Evolutionary conservation across 768 basidiomycete genomes (phyloP).

Genomic region (Tubosaeta sp.): DNA sequence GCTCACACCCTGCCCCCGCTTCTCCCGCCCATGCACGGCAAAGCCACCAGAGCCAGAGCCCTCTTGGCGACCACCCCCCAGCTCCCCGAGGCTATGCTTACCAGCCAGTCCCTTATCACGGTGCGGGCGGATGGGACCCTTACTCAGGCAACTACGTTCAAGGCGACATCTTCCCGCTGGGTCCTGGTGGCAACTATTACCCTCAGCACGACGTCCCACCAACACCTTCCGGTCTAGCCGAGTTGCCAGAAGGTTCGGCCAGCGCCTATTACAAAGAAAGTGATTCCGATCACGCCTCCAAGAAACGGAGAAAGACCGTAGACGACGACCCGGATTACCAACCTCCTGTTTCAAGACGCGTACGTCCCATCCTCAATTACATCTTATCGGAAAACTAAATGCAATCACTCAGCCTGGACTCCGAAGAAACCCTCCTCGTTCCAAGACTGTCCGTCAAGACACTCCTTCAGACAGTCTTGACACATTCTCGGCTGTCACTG

Average conservation of each 20-base stretch:
- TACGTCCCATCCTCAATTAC: conserved; percentile 35
- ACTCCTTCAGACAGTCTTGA: conserved; percentile 26
- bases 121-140: conserved; percentile 37
- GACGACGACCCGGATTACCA: conserved; percentile 54
- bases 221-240: conserved; percentile 14
- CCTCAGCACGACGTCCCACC: conserved; percentile 23
- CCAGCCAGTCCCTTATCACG: conserved; percentile 38
- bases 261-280: conserved; percentile 30
- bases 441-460: conserved; percentile 32
- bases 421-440: conserved; percentile 41
- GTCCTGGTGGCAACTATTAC: conserved; percentile 35
- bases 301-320: conserved; percentile 47
- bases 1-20: conserved; percentile 11
- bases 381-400: neutral
- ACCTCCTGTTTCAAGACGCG: conserved; percentile 46
- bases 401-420: conserved; percentile 31
- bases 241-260: conserved; percentile 15
- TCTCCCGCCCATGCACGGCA: conserved; percentile 19
- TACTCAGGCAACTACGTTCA: conserved; percentile 36
- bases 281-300: conserved; percentile 32
- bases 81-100: conserved; percentile 31
- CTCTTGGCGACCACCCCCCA: conserved; percentile 30
- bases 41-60: conserved; percentile 28
- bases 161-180: conserved; percentile 34
- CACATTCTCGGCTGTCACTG: conserved; percentile 9